A percentile compares a stretch with the other conserved stretches of the same genome.
Evolutionary conservation across 2,329 filamentous ascomycete species (phyloP).

Genomic region (Alternaria burnsii): DNA sequence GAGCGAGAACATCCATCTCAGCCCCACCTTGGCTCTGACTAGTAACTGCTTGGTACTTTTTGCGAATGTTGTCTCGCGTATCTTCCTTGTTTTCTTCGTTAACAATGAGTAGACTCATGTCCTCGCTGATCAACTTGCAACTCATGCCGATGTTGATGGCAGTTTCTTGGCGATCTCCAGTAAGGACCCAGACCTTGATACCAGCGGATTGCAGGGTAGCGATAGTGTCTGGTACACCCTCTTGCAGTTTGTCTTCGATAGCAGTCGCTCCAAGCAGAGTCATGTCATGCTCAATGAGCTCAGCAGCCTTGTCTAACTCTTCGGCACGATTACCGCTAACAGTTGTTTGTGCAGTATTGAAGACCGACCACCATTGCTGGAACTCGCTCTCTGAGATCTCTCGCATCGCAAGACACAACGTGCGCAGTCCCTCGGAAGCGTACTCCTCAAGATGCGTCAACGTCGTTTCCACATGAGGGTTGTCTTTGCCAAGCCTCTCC

Average conservation of each 20-base stretch:
- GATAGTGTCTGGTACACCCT: slow-evolving; percentile 97
- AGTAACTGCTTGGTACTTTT: slow-evolving; percentile 90
- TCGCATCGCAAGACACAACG: slow-evolving; percentile 92
- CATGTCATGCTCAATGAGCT: slow-evolving; percentile 93
- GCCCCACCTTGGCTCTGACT: slow-evolving; percentile 80
- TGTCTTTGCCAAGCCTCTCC: slow-evolving; percentile 83
- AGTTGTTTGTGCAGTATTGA: slow-evolving; percentile 86
- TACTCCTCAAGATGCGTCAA: slow-evolving; percentile 98
- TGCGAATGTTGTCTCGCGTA: slow-evolving; percentile 87
- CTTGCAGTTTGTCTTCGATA: slow-evolving; percentile 95
- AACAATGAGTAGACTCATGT: slow-evolving; percentile 96
- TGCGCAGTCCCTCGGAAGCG: slow-evolving; percentile 92
- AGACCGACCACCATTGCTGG: slow-evolving; percentile 84
- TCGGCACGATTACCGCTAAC: slow-evolving; percentile 92
- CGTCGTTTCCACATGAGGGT: slow-evolving; percentile 84
- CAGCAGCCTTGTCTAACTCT: slow-evolving; percentile 95
- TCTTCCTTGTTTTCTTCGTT: slow-evolving; percentile 85
- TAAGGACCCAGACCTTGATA: slow-evolving; percentile 99
- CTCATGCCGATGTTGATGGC: slow-evolving; percentile 99
- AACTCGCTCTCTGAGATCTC: slow-evolving; percentile 92
- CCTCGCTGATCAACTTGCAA: slow-evolving; percentile 96
- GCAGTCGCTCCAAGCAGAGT: slow-evolving; percentile 92
- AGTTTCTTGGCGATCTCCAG: slow-evolving; percentile 96
- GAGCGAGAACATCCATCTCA: slow-evolving; percentile 84
- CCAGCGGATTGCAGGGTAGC: slow-evolving; percentile 95